A percentile compares a stretch with the other conserved stretches of the same genome.
Evolutionary conservation across 352 stramenopile genomes (phyloP).

Genomic region (Phytopythium montanum): DNA sequence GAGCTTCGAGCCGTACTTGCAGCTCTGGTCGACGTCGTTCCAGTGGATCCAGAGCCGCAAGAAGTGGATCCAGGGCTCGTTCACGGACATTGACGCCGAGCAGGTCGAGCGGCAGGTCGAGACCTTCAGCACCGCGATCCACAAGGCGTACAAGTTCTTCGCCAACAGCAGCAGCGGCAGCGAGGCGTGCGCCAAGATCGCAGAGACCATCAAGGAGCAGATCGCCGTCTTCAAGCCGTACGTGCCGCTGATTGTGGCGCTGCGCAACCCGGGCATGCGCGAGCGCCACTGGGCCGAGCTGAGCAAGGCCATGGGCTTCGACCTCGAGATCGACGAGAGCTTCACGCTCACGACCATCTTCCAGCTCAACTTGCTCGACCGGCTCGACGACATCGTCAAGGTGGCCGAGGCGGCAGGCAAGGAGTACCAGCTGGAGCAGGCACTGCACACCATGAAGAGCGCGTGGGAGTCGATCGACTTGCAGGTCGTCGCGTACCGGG

Average conservation of each 20-base stretch:
- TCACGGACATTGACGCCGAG: constrained; percentile 90
- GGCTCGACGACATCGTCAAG: constrained; percentile 91
- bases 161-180: constrained; percentile 71
- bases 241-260: constrained; percentile 87
- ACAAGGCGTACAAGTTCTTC: constrained; percentile 93
- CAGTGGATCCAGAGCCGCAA: constrained; percentile 92
- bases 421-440: constrained; percentile 94
- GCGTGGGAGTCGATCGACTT: constrained; percentile 91
- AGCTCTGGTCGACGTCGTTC: constrained; percentile 89
- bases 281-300: constrained; percentile 93
- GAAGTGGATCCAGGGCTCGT: constrained; percentile 90
- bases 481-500: constrained; percentile 87
- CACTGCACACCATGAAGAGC: constrained; percentile 90
- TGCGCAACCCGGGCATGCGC: constrained; percentile 93
- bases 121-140: constrained; percentile 81
- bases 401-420: constrained; percentile 92
- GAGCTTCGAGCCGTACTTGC: constrained; percentile 93
- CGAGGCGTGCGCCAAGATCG: constrained; percentile 86
- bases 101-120: constrained; percentile 90
- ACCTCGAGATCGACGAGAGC: constrained; percentile 87
- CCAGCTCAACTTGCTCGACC: constrained; percentile 77
- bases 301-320: constrained; percentile 68
- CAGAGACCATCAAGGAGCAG: constrained; percentile 89
- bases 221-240: constrained; percentile 93
- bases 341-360: constrained; percentile 86